Base-by-base conservation (phyloP, 768 basidiomycete genomes). In the Boletus vinaceobasis region DNA sequence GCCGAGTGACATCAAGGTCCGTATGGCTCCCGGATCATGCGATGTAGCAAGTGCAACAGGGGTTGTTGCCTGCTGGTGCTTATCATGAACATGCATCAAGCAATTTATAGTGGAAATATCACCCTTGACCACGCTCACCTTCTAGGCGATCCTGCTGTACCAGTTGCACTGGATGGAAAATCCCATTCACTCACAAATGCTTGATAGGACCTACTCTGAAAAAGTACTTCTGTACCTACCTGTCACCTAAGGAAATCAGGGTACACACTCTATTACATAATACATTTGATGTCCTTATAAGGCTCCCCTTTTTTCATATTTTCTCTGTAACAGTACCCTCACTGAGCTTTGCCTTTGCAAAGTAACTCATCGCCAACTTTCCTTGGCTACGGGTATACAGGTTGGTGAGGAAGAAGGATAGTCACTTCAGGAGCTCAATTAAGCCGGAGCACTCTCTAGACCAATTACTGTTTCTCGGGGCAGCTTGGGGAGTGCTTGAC, bases 371-470 rank as follows among this genome's bases (percentile, higher is more conserved):
- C 58, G 73, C 73, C 73, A 74, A 40, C 51, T 54, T 65, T 31
- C 55, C 57, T 69, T 74, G 73, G 75, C 76, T 65, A 65, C 58
- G 82, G 86, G 86, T 87, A 87, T 69, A 35, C 56, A 65, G 67
- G 64, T 57, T 72, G 70, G 75, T 50, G 65, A 74, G 82, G 75
- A 56, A 79, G 75, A 82, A 57, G 48, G 62, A 71, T 37, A 51
- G 61, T 37, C 0, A 39, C 42, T 56, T 38, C 17, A 62, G 47
- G 85, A 77, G 79, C 76, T 74, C 86, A 86, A 86, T 86, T 88
- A 88, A 88, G 86, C 86, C 86, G 86, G 85, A 87, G 85, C 81
- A 69, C 73, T 74, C 77, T 73, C 77, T 68, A 79, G 73, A 72
- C 62, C 61, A 67, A 70, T 59, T 58, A 70, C 74, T 65, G 64